Evolutionary conservation across 2,329 filamentous ascomycete genomes (phyloP).

Genomic region (Cercospora citrullina): DNA sequence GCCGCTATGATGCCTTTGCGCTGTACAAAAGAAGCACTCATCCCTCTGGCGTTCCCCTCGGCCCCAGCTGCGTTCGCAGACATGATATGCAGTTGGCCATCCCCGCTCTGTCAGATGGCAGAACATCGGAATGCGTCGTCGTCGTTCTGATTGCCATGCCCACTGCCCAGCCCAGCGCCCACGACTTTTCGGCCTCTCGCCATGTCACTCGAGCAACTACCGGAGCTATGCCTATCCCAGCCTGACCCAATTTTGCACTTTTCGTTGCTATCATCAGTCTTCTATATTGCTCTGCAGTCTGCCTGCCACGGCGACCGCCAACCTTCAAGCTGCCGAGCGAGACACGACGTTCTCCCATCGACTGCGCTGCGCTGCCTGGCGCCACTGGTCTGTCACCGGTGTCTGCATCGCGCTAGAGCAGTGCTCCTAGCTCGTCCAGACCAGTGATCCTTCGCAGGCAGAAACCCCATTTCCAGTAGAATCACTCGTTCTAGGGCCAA

Average conservation of each 20-base stretch:
- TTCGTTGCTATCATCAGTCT: neutral
- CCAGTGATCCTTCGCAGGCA: neutral
- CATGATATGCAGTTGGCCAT: neutral
- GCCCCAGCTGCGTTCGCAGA: neutral
- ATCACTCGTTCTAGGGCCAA: neutral
- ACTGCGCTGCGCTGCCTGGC: neutral
- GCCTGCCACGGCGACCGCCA: neutral
- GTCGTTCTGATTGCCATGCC: neutral
- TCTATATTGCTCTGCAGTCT: neutral
- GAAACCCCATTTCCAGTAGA: neutral
- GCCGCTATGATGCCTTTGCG: neutral
- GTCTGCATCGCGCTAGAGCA: neutral
- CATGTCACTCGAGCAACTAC: neutral
- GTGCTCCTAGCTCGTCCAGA: neutral
- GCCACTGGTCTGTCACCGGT: neutral
- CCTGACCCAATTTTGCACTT: neutral
- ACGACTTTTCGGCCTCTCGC: neutral
- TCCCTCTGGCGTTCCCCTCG: neutral
- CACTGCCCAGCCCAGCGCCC: neutral
- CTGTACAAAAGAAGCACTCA: neutral
- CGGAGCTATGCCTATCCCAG: neutral
- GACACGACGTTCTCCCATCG: neutral
- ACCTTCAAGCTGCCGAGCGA: neutral
- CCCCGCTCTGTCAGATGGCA: neutral
- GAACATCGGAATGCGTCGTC: neutral